Evolutionary conservation across 2,329 filamentous ascomycete genomes (phyloP).

Genomic region (Claviceps africana): DNA sequence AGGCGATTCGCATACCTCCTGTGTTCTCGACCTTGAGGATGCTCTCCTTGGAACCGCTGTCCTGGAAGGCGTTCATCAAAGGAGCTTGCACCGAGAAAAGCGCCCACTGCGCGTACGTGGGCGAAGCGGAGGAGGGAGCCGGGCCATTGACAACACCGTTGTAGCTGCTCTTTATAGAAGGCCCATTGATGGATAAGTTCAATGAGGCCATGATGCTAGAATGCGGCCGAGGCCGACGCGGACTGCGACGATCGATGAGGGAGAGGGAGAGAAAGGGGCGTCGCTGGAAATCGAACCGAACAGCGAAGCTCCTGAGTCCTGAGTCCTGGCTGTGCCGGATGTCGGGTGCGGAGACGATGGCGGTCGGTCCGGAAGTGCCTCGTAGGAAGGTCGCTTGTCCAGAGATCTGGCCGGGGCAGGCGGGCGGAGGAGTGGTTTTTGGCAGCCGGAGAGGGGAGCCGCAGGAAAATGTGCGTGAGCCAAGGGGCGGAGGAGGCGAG

Average conservation of each 20-base stretch:
- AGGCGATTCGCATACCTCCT: conserved; percentile 45
- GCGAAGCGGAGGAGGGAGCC: conserved; percentile 44
- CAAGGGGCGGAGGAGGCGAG: no score
- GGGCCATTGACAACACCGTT: conserved; percentile 41
- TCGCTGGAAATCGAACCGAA: not conserved
- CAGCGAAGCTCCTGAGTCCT: not conserved
- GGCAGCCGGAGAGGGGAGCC: not conserved
- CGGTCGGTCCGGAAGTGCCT: not conserved
- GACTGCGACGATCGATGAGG: not conserved
- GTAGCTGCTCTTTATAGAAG: conserved; percentile 74
- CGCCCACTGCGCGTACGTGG: conserved; percentile 85
- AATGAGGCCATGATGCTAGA: conserved; percentile 54
- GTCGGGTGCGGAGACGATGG: not conserved
- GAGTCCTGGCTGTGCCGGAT: not conserved
- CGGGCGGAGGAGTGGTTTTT: not conserved
- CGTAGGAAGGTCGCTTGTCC: not conserved
- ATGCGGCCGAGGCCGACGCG: not conserved
- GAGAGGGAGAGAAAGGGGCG: not conserved
- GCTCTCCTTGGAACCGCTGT: conserved; percentile 75
- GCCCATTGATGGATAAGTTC: conserved; percentile 65
- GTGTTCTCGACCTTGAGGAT: conserved; percentile 87
- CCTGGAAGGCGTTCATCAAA: conserved; percentile 84
- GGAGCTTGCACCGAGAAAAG: conserved; percentile 88
- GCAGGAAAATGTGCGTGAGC: not conserved
- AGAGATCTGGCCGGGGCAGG: not conserved